Conservation (phyloP, 805 yeast species). For the Barnettozyma siamensis region DNA sequence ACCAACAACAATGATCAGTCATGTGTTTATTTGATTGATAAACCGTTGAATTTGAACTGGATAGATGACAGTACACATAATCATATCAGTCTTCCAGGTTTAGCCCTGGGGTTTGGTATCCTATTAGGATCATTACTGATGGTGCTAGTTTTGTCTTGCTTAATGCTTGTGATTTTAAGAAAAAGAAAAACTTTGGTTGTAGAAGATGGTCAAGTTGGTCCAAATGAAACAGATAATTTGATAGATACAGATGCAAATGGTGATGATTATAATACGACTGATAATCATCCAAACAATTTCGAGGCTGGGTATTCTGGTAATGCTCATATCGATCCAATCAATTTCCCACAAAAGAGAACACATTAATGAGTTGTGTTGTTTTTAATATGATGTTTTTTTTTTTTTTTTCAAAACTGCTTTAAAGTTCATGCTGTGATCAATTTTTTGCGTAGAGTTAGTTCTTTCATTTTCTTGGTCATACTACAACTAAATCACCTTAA, state of each 20-base stretch:
- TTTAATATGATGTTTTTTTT: too few relatives aligned
- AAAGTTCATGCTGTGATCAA: too few relatives aligned
- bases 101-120: conserved; percentile 64
- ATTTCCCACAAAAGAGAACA: conserved; percentile 4
- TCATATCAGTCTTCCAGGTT: conserved; percentile 58
- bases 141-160: conserved; percentile 29
- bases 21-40: conserved; percentile 62
- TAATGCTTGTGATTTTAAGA: conserved; percentile 31
- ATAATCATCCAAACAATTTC: conserved; percentile 10
- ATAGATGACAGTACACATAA: conserved; percentile 41
- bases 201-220: conserved; percentile 5
- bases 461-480: too few relatives aligned
- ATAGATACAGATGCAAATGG: neutral
- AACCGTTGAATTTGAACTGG: conserved; percentile 66
- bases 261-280: neutral
- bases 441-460: too few relatives aligned
- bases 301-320: conserved; percentile 21
- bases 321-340: conserved; percentile 18
- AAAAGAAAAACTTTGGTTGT: conserved; percentile 10
- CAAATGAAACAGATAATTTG: neutral
- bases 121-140: conserved; percentile 50
- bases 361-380: too few relatives aligned
- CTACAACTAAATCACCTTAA: too few relatives aligned
- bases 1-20: conserved; percentile 27
- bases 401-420: too few relatives aligned